A percentile compares a stretch with the other conserved stretches of the same genome.
phyloP scores from a whole-genome alignment of 371 early-diverging fungal genomes.

The Mucor ambiguus region DNA sequence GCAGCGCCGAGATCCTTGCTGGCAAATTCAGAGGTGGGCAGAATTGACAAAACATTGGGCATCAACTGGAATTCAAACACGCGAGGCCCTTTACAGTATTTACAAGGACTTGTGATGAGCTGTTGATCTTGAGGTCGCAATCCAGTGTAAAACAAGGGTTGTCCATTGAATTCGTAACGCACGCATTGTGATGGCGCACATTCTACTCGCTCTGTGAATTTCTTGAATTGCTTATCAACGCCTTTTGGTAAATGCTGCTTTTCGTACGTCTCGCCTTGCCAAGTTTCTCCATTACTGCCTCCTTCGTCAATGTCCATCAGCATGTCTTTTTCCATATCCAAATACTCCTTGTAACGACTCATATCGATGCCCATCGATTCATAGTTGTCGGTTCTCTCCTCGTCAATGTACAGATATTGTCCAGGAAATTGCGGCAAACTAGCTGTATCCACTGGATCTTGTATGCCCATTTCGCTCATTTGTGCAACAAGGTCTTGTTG shows the following conservation, averaged over 20 bases:
- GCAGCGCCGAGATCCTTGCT: slow-evolving; percentile 25
- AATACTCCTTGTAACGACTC: slow-evolving; percentile 54
- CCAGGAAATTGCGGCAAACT: slow-evolving; percentile 53
- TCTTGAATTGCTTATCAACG: slow-evolving; percentile 78
- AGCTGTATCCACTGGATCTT: slow-evolving; percentile 21
- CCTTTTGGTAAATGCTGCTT: slow-evolving; percentile 70
- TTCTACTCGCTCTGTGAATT: slow-evolving; percentile 73
- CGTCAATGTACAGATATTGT: slow-evolving; percentile 65
- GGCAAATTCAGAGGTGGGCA: slow-evolving; percentile 55
- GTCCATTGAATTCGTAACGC: slow-evolving; percentile 76
- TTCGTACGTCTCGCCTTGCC: slow-evolving; percentile 87
- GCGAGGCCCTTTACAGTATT: slow-evolving; percentile 72
- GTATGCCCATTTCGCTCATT: slow-evolving; percentile 10
- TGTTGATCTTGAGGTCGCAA: slow-evolving; percentile 34
- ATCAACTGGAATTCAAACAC: slow-evolving; percentile 92
- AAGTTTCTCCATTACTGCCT: slow-evolving; percentile 48
- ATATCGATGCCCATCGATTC: slow-evolving; percentile 35
- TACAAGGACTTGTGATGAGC: slow-evolving; percentile 59
- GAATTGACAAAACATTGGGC: slow-evolving; percentile 79
- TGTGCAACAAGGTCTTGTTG: slow-evolving; percentile 14
- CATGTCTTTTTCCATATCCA: slow-evolving; percentile 47
- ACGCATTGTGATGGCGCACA: slow-evolving; percentile 85
- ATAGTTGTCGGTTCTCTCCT: slow-evolving; percentile 48
- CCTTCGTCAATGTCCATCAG: slow-evolving; percentile 39
- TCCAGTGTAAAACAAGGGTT: slow-evolving; percentile 65